phyloP scores from a whole-genome alignment of 352 stramenopile genomes.

The Phytophthora tubulina region DNA sequence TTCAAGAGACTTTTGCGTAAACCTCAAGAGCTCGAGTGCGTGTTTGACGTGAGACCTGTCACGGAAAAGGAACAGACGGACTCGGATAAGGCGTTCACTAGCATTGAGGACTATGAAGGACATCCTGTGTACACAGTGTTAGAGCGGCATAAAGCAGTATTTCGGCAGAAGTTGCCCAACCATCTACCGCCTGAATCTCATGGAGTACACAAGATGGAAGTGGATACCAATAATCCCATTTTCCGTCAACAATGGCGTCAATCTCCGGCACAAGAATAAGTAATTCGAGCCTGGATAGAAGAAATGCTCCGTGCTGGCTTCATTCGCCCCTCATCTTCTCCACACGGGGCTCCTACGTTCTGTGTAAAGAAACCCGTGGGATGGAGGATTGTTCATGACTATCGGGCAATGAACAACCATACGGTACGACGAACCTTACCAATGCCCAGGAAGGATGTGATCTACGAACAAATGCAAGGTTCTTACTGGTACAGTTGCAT shows the following conservation, averaged over 20 bases:
- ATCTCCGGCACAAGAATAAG: constrained; percentile 20
- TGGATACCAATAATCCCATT: not conserved
- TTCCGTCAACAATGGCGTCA: not conserved
- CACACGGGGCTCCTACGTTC: too few relatives aligned
- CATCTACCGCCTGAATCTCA: not conserved
- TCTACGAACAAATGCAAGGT: constrained; percentile 26
- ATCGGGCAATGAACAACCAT: constrained; percentile 19
- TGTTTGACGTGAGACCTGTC: too few relatives aligned
- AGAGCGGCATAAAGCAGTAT: not conserved
- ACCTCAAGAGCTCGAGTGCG: too few relatives aligned
- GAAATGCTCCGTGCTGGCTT: constrained; percentile 11
- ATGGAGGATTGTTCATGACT: constrained; percentile 43
- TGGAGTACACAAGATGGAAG: too few relatives aligned
- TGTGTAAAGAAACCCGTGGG: constrained; percentile 39
- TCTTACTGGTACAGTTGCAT: constrained; percentile 28
- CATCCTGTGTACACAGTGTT: not conserved
- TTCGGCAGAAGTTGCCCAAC: too few relatives aligned
- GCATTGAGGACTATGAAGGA: not conserved
- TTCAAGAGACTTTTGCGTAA: too few relatives aligned
- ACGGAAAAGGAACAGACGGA: too few relatives aligned
- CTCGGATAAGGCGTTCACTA: too few relatives aligned
- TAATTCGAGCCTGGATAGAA: constrained; percentile 11
- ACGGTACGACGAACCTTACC: constrained; percentile 12
- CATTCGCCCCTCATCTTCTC: constrained; percentile 23
- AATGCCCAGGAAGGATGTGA: constrained; percentile 37